Conservation (phyloP, 106 monocot species). For the Platanthera zijinensis region DNA sequence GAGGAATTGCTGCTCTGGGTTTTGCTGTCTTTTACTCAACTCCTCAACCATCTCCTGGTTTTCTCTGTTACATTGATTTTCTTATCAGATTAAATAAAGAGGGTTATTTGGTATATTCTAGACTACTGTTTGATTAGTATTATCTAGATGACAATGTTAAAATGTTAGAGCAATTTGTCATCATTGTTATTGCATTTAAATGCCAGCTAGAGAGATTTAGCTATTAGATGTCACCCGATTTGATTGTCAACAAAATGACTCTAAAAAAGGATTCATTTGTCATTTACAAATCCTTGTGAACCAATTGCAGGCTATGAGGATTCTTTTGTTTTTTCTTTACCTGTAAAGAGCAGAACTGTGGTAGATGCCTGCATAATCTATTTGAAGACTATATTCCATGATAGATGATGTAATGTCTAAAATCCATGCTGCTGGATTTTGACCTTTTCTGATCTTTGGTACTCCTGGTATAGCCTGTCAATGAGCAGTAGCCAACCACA, state of each 20-base stretch:
- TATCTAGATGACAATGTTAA: too few relatives aligned
- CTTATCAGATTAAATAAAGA: not conserved
- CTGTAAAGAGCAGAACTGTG: constrained; percentile 25
- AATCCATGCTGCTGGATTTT: constrained; percentile 68
- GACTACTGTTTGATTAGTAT: too few relatives aligned
- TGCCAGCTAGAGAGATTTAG: too few relatives aligned
- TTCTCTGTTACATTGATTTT: constrained; percentile 23
- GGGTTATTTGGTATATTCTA: constrained; percentile 1
- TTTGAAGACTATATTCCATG: constrained; percentile 31
- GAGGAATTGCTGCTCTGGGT: constrained; percentile 27
- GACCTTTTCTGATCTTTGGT: constrained; percentile 36
- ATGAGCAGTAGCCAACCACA: constrained; percentile 1
- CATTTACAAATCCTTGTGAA: too few relatives aligned
- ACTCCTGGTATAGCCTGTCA: constrained; percentile 41
- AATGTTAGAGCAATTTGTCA: too few relatives aligned
- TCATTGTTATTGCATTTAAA: too few relatives aligned
- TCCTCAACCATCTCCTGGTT: constrained; percentile 40
- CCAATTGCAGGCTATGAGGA: not conserved
- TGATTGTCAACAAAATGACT: too few relatives aligned
- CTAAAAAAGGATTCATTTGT: too few relatives aligned
- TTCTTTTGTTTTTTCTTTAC: constrained; percentile 13
- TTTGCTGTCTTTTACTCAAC: constrained; percentile 16
- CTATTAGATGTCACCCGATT: too few relatives aligned
- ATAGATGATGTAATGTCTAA: constrained; percentile 37
- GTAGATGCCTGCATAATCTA: constrained; percentile 47